Conservation (phyloP, 345 rosid genomes). For the Corymbia maculata region DNA sequence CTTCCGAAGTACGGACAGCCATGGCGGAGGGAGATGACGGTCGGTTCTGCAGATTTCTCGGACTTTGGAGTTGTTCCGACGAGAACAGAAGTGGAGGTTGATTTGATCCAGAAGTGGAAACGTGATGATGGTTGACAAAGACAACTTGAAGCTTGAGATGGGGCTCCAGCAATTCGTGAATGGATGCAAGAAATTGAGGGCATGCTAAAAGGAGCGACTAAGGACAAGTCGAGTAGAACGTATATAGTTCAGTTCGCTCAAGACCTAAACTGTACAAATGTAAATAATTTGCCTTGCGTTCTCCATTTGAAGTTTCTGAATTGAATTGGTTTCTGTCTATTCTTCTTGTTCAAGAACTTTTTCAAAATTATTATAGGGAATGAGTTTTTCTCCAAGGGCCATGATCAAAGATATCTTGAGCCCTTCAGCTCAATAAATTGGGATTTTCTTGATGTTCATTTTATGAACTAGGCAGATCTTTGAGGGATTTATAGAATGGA, state of each 20-base stretch:
- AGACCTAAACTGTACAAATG: neutral
- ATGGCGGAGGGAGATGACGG: neutral
- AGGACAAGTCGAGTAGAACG: neutral
- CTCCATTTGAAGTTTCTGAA: neutral
- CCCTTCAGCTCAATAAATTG: neutral
- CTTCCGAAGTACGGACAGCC: neutral
- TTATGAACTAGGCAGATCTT: neutral
- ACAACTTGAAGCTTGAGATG: neutral
- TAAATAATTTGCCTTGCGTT: neutral
- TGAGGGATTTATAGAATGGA: neutral
- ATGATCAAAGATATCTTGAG: neutral
- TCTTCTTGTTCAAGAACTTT: neutral
- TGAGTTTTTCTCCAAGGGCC: neutral
- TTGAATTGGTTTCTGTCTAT: neutral
- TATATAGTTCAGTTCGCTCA: neutral
- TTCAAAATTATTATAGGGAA: neutral
- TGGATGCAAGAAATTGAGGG: neutral
- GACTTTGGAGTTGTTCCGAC: neutral
- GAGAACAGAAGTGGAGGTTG: neutral
- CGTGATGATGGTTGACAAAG: neutral
- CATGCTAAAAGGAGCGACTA: neutral
- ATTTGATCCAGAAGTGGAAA: neutral
- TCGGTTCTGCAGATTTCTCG: neutral
- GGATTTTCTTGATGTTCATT: neutral
- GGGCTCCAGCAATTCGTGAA: neutral